Base-by-base conservation (phyloP, 2,329 filamentous ascomycete species). In the Corynespora cassiicola region DNA sequence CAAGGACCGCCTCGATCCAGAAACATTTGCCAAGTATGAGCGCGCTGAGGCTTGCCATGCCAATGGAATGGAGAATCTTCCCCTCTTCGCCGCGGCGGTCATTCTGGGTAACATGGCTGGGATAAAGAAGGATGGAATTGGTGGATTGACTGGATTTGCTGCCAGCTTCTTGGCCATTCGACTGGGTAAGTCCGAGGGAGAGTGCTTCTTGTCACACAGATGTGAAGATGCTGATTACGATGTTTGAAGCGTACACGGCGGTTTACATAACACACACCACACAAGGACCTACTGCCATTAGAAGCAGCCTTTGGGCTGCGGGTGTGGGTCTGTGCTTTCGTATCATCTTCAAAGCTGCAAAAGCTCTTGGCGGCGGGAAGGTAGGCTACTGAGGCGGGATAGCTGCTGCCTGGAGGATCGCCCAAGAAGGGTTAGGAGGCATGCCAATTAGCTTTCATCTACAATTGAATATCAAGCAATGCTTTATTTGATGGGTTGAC, bases 11-110 rank as follows among this genome's bases (percentile, higher is more conserved):
- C 60, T 74, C 3, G 52, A 66, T 7, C 47, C 66, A 1, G 59
- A 65, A 10, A 58, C 54, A 5, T 74, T 68, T 44, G 68, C 63
- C 9, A 62, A 56, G 6, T 76, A 66, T 35, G 73, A 77, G 56
- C 71, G 75, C 25, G 63, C 68, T 15, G 66, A 73, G 42, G 64
- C 70, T 5, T 75, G 72, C 21, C 72, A 76, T 45, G 60, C 66
- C 18, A 76, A 76, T 48, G 66, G 68, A 18, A 61, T 75, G 45
- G 74, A 78, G 58, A 74, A 70, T 35, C 57, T 76, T 36, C 70
- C 74, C 1, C 45, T 77, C 7, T 76, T 75, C 43, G 53, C 70
- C 7, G 63, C 71, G 2, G 70, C 73, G 2, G 59, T 76, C 7
- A 57, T 76, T 10, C 56, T 71, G 5, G 73, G 70, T 0, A 66